Conservation (phyloP, 495 filamentous ascomycete genomes). For the Aspergillus taichungensis region DNA sequence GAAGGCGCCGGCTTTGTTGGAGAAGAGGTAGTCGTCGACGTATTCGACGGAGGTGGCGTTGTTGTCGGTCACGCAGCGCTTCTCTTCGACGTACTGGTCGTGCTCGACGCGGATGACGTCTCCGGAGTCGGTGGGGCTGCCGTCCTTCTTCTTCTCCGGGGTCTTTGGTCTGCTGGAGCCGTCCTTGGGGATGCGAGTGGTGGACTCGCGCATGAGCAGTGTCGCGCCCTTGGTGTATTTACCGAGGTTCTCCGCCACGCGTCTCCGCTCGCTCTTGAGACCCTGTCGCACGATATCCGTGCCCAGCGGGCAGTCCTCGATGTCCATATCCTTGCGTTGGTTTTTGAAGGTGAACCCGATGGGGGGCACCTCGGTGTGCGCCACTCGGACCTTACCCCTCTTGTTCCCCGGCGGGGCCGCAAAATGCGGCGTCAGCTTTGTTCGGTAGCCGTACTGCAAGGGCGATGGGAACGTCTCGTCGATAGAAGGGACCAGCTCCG, state of each 20-base stretch:
- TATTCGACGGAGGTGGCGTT: conserved; percentile 79
- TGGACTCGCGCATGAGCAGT: conserved; percentile 79
- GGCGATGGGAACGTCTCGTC: conserved; percentile 83
- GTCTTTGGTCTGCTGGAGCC: conserved; percentile 7
- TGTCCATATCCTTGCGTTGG: conserved; percentile 65
- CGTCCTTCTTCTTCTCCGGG: conserved; percentile 9
- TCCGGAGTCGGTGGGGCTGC: conserved; percentile 21
- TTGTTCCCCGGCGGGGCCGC: conserved; percentile 52
- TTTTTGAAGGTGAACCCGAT: conserved; percentile 91
- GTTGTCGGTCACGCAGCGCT: conserved; percentile 76
- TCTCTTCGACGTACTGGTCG: conserved; percentile 57
- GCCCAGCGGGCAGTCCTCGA: conserved; percentile 94
- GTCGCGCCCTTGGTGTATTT: conserved; percentile 79
- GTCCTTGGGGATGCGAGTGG: conserved; percentile 54
- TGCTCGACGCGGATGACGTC: conserved; percentile 27
- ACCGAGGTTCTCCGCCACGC: conserved; percentile 57
- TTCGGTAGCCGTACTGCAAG: conserved; percentile 85
- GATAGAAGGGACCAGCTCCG: conserved; percentile 66
- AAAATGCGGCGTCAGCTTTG: conserved; percentile 95
- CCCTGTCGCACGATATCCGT: conserved; percentile 75
- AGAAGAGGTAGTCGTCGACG: conserved; percentile 75
- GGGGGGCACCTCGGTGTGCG: conserved; percentile 50
- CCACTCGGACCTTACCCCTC: conserved; percentile 26
- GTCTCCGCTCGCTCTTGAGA: conserved; percentile 61
- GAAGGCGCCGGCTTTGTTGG: conserved; percentile 84